These are phyloP conservation scores for Lepidopterella palustris DNA, from an alignment of 495 filamentous ascomycete genomes.

Conservation along the genomic window DNA sequence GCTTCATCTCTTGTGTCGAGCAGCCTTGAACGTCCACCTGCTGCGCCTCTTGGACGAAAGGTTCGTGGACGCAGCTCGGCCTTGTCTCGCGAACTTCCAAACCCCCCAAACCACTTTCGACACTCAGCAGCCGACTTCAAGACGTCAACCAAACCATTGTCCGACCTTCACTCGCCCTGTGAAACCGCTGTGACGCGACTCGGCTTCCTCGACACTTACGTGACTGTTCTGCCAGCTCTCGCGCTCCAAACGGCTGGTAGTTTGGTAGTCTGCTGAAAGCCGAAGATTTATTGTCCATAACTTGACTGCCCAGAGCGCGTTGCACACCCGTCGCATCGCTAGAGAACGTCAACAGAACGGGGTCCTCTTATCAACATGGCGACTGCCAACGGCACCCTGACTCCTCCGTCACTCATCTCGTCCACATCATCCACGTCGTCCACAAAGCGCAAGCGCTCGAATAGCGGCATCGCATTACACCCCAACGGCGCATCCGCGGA, in stretches of 20 bases:
- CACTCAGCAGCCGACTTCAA: not conserved
- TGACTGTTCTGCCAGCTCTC: not conserved
- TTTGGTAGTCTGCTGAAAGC: not conserved
- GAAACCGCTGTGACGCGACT: not conserved
- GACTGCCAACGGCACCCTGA: slow-evolving; percentile 30
- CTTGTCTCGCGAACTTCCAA: not conserved
- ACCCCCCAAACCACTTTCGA: not conserved
- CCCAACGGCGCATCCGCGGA: slow-evolving; percentile 22
- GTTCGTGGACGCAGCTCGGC: no score
- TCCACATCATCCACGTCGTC: slow-evolving; percentile 28
- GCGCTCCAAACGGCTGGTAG: not conserved
- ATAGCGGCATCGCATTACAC: slow-evolving; percentile 11
- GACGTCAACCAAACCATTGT: not conserved
- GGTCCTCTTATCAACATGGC: slow-evolving; percentile 24
- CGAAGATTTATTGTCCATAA: not conserved
- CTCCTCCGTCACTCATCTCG: slow-evolving; percentile 23
- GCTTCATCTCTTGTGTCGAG: no score
- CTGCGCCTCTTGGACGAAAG: no score
- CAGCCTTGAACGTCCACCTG: no score
- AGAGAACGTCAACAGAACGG: slow-evolving; percentile 9
- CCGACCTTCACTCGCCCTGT: not conserved
- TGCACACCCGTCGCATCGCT: slow-evolving; percentile 12
- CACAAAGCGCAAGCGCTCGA: slow-evolving; percentile 32
- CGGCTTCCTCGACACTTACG: not conserved
- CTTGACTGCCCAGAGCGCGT: slow-evolving; percentile 24